Evolutionary conservation across 352 stramenopile genomes (phyloP).

Genomic region (Thalassiosira livingstoniorum): DNA sequence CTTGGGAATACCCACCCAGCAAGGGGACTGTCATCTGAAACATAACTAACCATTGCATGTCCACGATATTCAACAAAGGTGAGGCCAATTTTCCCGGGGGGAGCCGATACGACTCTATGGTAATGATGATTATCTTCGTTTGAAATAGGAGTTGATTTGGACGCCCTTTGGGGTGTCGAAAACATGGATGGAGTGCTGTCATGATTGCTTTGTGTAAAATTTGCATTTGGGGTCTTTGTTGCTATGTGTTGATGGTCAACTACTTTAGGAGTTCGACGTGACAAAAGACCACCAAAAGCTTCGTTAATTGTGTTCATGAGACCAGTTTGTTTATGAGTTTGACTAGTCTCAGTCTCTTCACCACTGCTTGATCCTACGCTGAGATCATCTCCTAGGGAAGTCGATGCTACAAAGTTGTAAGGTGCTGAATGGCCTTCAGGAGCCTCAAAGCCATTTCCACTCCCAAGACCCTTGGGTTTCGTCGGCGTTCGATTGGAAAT

Average conservation of each 20-base stretch:
- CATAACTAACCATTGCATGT: conserved; percentile 82
- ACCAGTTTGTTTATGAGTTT: conserved; percentile 31
- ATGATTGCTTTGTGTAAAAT: not conserved
- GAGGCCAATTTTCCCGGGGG: conserved; percentile 76
- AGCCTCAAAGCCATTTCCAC: not conserved
- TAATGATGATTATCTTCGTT: conserved; percentile 61
- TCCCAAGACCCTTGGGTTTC: conserved; percentile 1
- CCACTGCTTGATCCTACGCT: conserved; percentile 52
- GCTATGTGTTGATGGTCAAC: too few relatives aligned
- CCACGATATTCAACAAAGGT: conserved; percentile 83
- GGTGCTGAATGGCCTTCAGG: not conserved
- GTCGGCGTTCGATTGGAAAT: conserved; percentile 60
- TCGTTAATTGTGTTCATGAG: conserved; percentile 77
- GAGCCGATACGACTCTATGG: conserved; percentile 80
- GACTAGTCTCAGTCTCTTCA: conserved; percentile 39
- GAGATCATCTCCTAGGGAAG: conserved; percentile 58
- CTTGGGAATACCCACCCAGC: conserved; percentile 78
- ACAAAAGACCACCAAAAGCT: conserved; percentile 74
- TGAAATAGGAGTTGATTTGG: not conserved
- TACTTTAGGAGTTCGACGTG: conserved; percentile 45
- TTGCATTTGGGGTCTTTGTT: conserved; percentile 1
- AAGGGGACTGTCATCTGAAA: conserved; percentile 74
- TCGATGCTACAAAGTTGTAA: conserved; percentile 16
- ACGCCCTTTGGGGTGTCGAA: conserved; percentile 22
- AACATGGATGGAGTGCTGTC: conserved; percentile 6